Percentiles rank a stretch among this genome's conserved stretches.
phyloP scores from a whole-genome alignment of 2,329 filamentous ascomycete species.

The Rutstroemia sp. region DNA sequence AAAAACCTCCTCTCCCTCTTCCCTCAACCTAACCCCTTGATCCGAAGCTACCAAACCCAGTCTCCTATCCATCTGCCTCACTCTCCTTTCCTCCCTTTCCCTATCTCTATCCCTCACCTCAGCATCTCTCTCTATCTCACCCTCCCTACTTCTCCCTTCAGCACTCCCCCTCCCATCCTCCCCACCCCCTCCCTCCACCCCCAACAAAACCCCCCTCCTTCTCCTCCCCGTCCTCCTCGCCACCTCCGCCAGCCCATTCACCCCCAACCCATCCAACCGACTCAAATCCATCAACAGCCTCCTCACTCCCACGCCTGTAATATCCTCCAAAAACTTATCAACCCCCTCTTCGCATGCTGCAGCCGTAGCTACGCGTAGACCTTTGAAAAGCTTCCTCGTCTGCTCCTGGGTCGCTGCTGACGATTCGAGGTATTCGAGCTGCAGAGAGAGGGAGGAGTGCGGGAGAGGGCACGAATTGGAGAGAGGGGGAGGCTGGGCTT shows the following conservation, averaged over 20 bases:
- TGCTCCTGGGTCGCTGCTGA: background rate
- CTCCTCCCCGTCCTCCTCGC: conserved; percentile 21
- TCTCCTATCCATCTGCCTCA: background rate
- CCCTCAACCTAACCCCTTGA: conserved; percentile 3
- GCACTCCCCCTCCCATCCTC: background rate
- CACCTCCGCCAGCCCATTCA: conserved; percentile 19
- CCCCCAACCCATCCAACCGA: conserved; percentile 39
- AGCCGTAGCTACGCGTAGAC: conserved; percentile 47
- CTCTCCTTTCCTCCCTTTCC: background rate
- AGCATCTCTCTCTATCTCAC: conserved; percentile 8
- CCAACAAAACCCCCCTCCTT: conserved; percentile 13
- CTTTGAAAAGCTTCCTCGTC: conserved; percentile 43
- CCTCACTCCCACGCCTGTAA: conserved; percentile 46
- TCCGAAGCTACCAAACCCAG: conserved; percentile 5
- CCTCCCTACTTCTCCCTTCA: background rate
- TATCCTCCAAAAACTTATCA: conserved; percentile 43
- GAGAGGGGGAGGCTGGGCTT: background rate
- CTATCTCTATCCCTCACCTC: background rate
- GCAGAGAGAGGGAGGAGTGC: background rate
- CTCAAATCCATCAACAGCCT: conserved; percentile 48
- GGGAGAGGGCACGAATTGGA: background rate
- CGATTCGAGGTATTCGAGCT: background rate
- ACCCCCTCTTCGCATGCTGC: conserved; percentile 49
- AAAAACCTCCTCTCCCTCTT: conserved; percentile 5
- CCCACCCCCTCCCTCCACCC: background rate